phyloP scores from a whole-genome alignment of 2,329 filamentous ascomycete genomes.

The Macroventuria anomochaeta region DNA sequence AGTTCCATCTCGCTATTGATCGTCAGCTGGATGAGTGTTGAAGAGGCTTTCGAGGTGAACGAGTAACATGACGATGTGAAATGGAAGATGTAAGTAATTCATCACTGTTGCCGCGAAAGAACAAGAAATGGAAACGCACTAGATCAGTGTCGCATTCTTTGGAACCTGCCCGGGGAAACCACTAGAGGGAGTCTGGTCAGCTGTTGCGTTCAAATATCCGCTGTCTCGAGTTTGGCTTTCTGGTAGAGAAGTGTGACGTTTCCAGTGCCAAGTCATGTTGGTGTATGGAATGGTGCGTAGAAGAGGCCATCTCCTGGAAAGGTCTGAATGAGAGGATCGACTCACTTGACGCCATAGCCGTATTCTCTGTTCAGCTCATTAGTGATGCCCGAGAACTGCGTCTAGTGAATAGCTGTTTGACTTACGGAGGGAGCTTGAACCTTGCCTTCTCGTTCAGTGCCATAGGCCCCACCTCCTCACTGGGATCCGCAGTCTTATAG shows the following conservation, averaged over 20 bases:
- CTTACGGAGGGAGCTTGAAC: conserved; percentile 79
- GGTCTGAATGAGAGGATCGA: conserved; percentile 13
- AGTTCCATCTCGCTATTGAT: conserved; percentile 11
- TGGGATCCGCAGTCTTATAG: not conserved
- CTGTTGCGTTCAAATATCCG: conserved; percentile 7
- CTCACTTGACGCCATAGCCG: conserved; percentile 48
- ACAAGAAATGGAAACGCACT: conserved; percentile 65
- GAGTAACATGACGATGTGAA: too few species aligned
- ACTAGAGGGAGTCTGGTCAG: conserved; percentile 53
- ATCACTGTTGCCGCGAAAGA: not conserved
- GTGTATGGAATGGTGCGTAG: conserved; percentile 5
- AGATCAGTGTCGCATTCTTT: conserved; percentile 75
- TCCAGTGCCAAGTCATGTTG: too few species aligned
- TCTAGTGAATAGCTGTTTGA: conserved; percentile 13
- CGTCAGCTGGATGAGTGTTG: not conserved
- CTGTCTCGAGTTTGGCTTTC: not conserved
- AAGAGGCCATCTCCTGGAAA: too few species aligned
- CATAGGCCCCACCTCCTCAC: conserved; percentile 65
- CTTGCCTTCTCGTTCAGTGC: conserved; percentile 87
- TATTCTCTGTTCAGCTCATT: conserved; percentile 41
- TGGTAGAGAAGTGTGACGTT: too few species aligned
- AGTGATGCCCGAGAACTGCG: conserved; percentile 14
- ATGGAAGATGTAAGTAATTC: not conserved
- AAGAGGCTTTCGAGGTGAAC: too few species aligned
- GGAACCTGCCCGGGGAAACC: conserved; percentile 83